Evolutionary conservation across 2,329 filamentous ascomycete species (phyloP).

Genomic region (Colletotrichum phormii): DNA sequence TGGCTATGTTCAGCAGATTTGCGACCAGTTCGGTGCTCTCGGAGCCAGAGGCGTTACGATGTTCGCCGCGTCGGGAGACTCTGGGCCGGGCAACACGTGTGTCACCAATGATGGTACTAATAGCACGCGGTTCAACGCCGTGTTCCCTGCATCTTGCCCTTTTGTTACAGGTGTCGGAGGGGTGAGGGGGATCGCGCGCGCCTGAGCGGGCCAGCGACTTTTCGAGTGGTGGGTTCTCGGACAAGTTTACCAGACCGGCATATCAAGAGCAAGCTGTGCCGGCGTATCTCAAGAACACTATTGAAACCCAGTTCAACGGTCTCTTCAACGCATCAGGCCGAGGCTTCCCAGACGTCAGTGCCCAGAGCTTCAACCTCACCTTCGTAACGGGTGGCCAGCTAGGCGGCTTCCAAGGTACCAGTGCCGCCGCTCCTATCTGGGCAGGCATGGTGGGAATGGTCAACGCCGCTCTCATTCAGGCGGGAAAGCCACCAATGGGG

Average conservation of each 20-base stretch:
- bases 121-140: constrained; percentile 52
- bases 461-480: constrained; percentile 69
- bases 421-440: constrained; percentile 71
- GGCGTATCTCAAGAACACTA: constrained; percentile 55
- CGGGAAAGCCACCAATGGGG: constrained; percentile 63
- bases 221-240: constrained; percentile 63
- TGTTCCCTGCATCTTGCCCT: constrained; percentile 57
- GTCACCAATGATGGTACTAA: constrained; percentile 51
- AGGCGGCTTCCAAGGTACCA: constrained; percentile 39
- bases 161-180: constrained; percentile 74
- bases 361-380: constrained; percentile 41
- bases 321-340: constrained; percentile 62
- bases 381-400: constrained; percentile 43
- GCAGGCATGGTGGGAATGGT: constrained; percentile 72
- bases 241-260: constrained; percentile 54
- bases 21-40: constrained; percentile 72
- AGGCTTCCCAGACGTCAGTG: constrained; percentile 71
- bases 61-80: constrained; percentile 73
- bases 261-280: constrained; percentile 59
- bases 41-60: constrained; percentile 75
- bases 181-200: constrained; percentile 56
- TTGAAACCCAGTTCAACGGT: constrained; percentile 57
- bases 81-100: constrained; percentile 45
- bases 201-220: constrained; percentile 66
- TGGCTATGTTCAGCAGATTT: constrained; percentile 63